Percentiles rank a stretch among this genome's conserved stretches.
phyloP scores from a whole-genome alignment of 2,329 filamentous ascomycete species.

The Ophiostoma sp. region DNA sequence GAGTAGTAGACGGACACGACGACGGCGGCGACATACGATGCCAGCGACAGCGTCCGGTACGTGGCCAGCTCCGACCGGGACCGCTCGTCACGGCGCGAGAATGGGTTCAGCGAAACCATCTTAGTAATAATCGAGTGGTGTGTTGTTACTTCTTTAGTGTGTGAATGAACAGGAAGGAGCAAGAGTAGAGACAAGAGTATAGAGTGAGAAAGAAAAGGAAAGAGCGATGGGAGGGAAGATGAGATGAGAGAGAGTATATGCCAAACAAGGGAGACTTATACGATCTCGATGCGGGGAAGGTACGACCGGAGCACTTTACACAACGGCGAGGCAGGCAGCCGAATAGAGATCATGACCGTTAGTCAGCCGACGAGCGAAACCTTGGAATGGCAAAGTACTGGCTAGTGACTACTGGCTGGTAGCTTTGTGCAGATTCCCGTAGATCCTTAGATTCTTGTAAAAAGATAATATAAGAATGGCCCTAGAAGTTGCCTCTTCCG shows the following conservation, averaged over 20 bases:
- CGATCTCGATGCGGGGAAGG: slow-evolving; percentile 14
- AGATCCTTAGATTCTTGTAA: background rate
- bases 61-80: slow-evolving; percentile 55
- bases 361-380: background rate
- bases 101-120: slow-evolving; percentile 56
- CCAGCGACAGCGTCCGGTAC: slow-evolving; percentile 69
- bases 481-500: background rate
- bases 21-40: slow-evolving; percentile 71
- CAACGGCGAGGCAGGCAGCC: slow-evolving; percentile 12
- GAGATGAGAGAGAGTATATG: background rate
- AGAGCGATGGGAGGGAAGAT: too few relatives aligned
- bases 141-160: background rate
- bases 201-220: background rate
- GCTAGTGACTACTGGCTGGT: background rate
- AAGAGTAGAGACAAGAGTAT: background rate
- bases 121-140: background rate
- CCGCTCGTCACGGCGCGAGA: slow-evolving; percentile 64
- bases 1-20: slow-evolving; percentile 71
- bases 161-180: background rate
- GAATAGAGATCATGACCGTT: background rate
- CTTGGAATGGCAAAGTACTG: slow-evolving; percentile 12
- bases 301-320: background rate
- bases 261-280: slow-evolving; percentile 2
- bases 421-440: background rate
- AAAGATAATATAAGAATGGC: background rate